Conservation (phyloP, 768 basidiomycete genomes). For the Gymnopilus junonius region DNA sequence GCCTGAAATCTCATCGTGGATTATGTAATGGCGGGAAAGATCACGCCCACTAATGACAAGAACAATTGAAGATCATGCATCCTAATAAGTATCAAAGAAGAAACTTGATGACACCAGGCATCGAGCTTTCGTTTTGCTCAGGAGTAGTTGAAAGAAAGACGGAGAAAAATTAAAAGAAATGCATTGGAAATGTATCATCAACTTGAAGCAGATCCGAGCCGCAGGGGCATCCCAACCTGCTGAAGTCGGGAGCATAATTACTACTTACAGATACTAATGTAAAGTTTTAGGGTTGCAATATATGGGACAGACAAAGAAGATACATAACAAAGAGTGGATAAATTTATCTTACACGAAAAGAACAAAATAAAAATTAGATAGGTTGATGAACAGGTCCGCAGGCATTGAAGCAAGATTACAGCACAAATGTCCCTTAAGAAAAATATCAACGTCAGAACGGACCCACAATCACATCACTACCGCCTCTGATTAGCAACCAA, state of each 20-base stretch:
- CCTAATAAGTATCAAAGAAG: not conserved
- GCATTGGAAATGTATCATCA: not conserved
- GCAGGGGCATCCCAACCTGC: not conserved
- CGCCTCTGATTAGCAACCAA: slow-evolving; percentile 18
- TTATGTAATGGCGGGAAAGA: slow-evolving; percentile 16
- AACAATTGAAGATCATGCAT: not conserved
- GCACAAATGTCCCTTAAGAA: not conserved
- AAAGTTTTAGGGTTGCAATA: not conserved
- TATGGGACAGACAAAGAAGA: not conserved
- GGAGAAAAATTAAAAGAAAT: not conserved
- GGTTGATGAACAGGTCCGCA: too few relatives aligned
- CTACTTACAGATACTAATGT: not conserved
- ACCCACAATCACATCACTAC: not conserved
- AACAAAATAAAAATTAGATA: not conserved
- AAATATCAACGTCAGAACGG: not conserved
- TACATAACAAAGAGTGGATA: not conserved
- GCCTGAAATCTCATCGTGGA: slow-evolving; percentile 19
- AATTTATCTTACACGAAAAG: not conserved
- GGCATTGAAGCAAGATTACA: not conserved
- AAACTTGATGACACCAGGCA: not conserved
- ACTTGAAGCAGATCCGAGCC: not conserved
- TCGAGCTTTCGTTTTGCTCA: not conserved
- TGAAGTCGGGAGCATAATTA: not conserved
- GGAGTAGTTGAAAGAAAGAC: not conserved
- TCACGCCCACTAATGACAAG: not conserved